A percentile compares a stretch with the other conserved stretches of the same genome.
Evolutionary conservation across 2,329 filamentous ascomycete species (phyloP).

Genomic region (Graphilbum ipis-grandicollis): DNA sequence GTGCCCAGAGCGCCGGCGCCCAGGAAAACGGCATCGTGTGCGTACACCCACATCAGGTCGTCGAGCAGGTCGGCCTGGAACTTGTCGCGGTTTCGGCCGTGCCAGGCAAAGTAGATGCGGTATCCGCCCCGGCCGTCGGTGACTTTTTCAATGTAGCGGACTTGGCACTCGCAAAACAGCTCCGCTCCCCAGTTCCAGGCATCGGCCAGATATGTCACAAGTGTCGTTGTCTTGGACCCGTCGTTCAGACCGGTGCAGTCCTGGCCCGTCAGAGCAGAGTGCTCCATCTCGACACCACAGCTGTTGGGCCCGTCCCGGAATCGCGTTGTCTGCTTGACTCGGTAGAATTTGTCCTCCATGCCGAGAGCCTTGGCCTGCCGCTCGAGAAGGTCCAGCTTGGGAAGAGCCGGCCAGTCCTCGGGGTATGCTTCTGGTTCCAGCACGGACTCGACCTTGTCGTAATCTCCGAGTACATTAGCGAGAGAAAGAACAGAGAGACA

Average conservation of each 20-base stretch:
- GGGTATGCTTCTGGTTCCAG: slow-evolving; percentile 44
- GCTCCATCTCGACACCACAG: slow-evolving; percentile 46
- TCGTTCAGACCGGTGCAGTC: slow-evolving; percentile 50
- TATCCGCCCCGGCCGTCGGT: slow-evolving; percentile 32
- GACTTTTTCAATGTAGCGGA: slow-evolving; percentile 41
- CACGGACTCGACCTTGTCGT: slow-evolving; percentile 33
- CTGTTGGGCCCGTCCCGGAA: slow-evolving; percentile 44
- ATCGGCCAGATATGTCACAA: slow-evolving; percentile 50
- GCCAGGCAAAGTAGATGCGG: slow-evolving; percentile 47
- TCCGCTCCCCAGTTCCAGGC: slow-evolving; percentile 59
- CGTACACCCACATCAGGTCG: slow-evolving; percentile 50
- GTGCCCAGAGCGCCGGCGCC: slow-evolving; percentile 48
- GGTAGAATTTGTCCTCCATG: slow-evolving; percentile 32
- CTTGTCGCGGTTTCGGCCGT: slow-evolving; percentile 36
- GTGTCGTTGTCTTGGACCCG: slow-evolving; percentile 47
- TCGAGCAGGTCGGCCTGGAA: slow-evolving; percentile 37
- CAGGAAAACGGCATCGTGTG: slow-evolving; percentile 46
- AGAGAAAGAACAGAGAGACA: no score
- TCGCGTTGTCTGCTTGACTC: slow-evolving; percentile 43
- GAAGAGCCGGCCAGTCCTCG: slow-evolving; percentile 33
- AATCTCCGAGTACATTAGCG: slow-evolving; percentile 29
- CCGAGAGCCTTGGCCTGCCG: slow-evolving; percentile 36
- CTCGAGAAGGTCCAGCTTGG: slow-evolving; percentile 39
- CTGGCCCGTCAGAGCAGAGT: slow-evolving; percentile 41
- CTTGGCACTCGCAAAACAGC: slow-evolving; percentile 53